Evolutionary conservation across 1,139 yeast genomes (phyloP).

Genomic region (Hyphopichia buzzinii): DNA sequence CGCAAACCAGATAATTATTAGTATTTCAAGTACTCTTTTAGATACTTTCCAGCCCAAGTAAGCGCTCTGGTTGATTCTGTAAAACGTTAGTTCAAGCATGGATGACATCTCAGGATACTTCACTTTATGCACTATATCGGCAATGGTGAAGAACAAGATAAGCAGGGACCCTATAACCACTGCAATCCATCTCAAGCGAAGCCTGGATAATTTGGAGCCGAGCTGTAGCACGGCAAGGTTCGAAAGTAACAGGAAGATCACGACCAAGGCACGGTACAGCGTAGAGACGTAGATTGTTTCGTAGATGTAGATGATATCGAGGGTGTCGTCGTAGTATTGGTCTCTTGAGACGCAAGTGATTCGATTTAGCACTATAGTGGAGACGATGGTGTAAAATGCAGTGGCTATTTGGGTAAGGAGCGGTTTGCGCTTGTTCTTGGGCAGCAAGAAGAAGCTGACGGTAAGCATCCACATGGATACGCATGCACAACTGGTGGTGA

Average conservation of each 20-base stretch:
- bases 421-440: slow-evolving; percentile 48
- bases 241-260: slow-evolving; percentile 33
- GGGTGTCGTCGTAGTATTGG: slow-evolving; percentile 37
- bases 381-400: slow-evolving; percentile 40
- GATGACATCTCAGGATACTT: slow-evolving; percentile 8
- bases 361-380: slow-evolving; percentile 39
- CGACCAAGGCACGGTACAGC: slow-evolving; percentile 27
- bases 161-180: slow-evolving; percentile 17
- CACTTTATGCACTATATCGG: slow-evolving; percentile 15
- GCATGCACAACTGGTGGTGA: slow-evolving; percentile 41
- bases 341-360: slow-evolving; percentile 31
- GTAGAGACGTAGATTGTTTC: slow-evolving; percentile 24
- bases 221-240: slow-evolving; percentile 43
- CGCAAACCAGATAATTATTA: slow-evolving; percentile 27
- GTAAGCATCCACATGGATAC: slow-evolving; percentile 56
- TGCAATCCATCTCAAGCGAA: slow-evolving; percentile 18
- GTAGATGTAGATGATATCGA: slow-evolving; percentile 37
- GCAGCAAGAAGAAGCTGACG: slow-evolving; percentile 43
- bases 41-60: slow-evolving; percentile 23
- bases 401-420: slow-evolving; percentile 45
- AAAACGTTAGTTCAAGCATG: slow-evolving; percentile 3
- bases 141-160: slow-evolving; percentile 18
- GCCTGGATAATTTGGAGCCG: slow-evolving; percentile 21
- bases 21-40: slow-evolving; percentile 19
- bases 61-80: slow-evolving; percentile 2